These are phyloP conservation scores for Thamnidium elegans DNA, from an alignment of 192 early-diverging fungal species.

Conservation along the genomic window DNA sequence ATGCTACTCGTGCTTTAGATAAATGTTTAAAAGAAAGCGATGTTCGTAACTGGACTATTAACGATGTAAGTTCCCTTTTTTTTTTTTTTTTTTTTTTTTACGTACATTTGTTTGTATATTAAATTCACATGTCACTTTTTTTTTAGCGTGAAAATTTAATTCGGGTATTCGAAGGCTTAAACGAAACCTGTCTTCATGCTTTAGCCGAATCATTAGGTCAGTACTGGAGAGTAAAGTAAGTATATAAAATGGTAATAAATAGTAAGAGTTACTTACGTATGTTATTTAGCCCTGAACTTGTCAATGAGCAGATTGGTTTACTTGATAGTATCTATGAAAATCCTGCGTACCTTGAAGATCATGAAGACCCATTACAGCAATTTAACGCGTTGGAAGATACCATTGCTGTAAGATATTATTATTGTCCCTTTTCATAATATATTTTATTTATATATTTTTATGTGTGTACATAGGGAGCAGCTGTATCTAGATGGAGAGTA, in stretches of 20 bases:
- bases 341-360: constrained; percentile 26
- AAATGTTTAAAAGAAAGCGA: constrained; percentile 48
- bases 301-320: constrained; percentile 26
- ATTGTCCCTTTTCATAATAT: not conserved
- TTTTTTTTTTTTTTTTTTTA: too few relatives aligned
- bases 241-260: not conserved
- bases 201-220: constrained; percentile 25
- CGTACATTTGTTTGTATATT: too few relatives aligned
- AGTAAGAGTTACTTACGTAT: not conserved
- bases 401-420: constrained; percentile 7
- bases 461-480: constrained; percentile 28
- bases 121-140: too few relatives aligned
- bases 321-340: constrained; percentile 40
- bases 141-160: constrained; percentile 45
- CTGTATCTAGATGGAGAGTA: constrained; percentile 33
- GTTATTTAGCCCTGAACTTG: constrained; percentile 24
- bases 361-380: constrained; percentile 20
- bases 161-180: constrained; percentile 44
- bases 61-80: constrained; percentile 41
- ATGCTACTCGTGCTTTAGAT: constrained; percentile 34
- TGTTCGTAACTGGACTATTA: constrained; percentile 52
- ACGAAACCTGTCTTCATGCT: constrained; percentile 36
- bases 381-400: constrained; percentile 28
- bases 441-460: not conserved
- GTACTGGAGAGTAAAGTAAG: constrained; percentile 35